Conservation (phyloP, 352 stramenopile species). For the Globisporangium paddicum region DNA sequence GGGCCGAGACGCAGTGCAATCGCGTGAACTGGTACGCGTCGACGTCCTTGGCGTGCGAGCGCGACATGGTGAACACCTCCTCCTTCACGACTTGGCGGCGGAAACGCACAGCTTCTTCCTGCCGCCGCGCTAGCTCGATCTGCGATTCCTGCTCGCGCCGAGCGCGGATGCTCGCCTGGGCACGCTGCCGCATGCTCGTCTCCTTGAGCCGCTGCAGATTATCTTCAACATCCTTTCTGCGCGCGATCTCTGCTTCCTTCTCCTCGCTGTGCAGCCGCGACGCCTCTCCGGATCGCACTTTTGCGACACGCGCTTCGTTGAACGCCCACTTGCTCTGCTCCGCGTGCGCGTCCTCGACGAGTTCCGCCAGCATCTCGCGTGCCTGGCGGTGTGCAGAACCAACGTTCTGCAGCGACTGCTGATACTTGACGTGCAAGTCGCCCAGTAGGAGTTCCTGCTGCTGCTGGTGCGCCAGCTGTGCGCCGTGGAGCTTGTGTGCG, state of each 20-base stretch:
- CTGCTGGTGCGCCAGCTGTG: constrained; percentile 20
- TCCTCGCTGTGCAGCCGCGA: constrained; percentile 21
- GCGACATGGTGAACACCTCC: constrained; percentile 40
- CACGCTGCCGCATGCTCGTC: constrained; percentile 34
- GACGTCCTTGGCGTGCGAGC: constrained; percentile 34
- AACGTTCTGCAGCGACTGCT: constrained; percentile 54
- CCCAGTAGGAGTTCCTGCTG: constrained; percentile 40
- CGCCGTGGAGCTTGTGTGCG: constrained; percentile 22
- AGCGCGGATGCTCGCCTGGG: constrained; percentile 32
- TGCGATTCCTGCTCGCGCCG: constrained; percentile 30
- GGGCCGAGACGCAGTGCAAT: constrained; percentile 31
- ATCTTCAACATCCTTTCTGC: constrained; percentile 31
- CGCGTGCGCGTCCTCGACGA: constrained; percentile 40
- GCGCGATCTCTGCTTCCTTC: constrained; percentile 17
- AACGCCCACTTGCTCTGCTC: constrained; percentile 57
- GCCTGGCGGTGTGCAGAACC: constrained; percentile 59
- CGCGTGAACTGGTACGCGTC: constrained; percentile 50
- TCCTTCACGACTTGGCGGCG: constrained; percentile 20
- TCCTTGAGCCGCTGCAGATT: constrained; percentile 43
- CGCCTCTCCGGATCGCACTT: constrained; percentile 31
- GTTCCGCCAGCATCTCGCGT: constrained; percentile 44
- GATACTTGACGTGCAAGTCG: constrained; percentile 45
- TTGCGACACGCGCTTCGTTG: constrained; percentile 28
- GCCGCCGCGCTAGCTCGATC: constrained; percentile 18
- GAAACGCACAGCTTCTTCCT: constrained; percentile 24